Evolutionary conservation across 805 yeast genomes (phyloP).

Genomic region (Sugiyamaella qingdaonensis): DNA sequence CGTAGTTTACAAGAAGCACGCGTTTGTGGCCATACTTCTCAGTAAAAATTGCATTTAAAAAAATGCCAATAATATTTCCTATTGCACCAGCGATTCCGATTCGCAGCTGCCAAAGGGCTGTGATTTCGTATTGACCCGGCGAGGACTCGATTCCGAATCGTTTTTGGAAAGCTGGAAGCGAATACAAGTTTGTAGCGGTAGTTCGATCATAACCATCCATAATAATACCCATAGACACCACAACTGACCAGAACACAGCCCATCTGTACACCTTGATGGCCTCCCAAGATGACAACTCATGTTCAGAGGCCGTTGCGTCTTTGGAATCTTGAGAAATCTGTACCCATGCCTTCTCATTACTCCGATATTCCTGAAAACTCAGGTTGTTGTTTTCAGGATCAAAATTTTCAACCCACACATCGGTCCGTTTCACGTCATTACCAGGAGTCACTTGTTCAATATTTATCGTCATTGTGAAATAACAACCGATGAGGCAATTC

Average conservation of each 20-base stretch:
- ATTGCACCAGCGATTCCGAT: conserved; percentile 23
- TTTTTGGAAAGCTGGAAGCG: conserved; percentile 40
- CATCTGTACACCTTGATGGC: conserved; percentile 39
- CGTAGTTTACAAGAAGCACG: conserved; percentile 35
- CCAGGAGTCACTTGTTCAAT: not conserved
- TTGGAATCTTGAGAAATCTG: conserved; percentile 5
- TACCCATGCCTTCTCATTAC: conserved; percentile 7
- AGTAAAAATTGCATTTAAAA: conserved; percentile 38
- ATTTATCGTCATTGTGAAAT: no score
- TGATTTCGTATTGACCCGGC: conserved; percentile 31
- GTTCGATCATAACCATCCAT: conserved; percentile 47
- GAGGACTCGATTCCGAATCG: conserved; percentile 36
- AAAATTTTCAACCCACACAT: conserved; percentile 1
- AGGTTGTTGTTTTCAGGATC: not conserved
- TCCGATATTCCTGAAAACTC: not conserved
- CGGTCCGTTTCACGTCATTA: not conserved
- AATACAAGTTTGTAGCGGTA: conserved; percentile 39
- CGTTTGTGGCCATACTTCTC: conserved; percentile 42
- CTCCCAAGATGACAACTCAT: conserved; percentile 27
- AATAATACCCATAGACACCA: conserved; percentile 40
- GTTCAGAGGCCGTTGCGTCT: conserved; percentile 24
- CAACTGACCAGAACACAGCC: conserved; percentile 44
- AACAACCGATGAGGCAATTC: no score
- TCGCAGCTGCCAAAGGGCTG: conserved; percentile 42
- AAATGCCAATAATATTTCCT: conserved; percentile 39